Conservation (phyloP, 106 monocot genomes). For the Apostasia ramifera region DNA sequence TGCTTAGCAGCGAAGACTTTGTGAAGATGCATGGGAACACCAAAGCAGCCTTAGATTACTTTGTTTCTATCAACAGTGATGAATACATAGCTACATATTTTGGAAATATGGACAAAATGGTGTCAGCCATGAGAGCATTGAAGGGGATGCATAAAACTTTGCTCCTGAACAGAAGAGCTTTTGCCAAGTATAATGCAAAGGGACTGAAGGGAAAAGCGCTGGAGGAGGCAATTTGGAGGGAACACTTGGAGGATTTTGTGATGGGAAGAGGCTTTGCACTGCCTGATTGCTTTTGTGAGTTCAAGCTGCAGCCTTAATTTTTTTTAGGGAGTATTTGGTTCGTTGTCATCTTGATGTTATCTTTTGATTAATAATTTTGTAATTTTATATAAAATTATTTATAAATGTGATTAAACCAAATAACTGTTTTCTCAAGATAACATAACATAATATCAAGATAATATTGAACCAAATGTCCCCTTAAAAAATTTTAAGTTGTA, state of each 20-base stretch:
- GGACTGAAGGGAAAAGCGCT: conserved; percentile 51
- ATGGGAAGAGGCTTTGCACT: conserved; percentile 69
- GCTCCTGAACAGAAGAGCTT: conserved; percentile 70
- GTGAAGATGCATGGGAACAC: conserved; percentile 75
- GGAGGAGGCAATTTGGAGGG: conserved; percentile 55
- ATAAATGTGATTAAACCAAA: too few relatives aligned
- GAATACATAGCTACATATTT: conserved; percentile 83
- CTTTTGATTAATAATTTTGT: too few relatives aligned
- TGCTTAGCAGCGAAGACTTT: conserved; percentile 48
- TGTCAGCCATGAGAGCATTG: conserved; percentile 67
- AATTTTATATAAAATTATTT: too few relatives aligned
- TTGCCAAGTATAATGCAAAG: conserved; percentile 29
- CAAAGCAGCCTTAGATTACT: conserved; percentile 88
- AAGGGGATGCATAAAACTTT: conserved; percentile 57
- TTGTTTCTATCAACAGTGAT: conserved; percentile 75
- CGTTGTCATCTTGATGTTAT: too few relatives aligned
- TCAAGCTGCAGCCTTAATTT: conserved; percentile 22
- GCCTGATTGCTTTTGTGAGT: conserved; percentile 91
- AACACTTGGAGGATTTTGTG: conserved; percentile 65
- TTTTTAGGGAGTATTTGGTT: too few relatives aligned
- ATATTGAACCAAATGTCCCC: too few relatives aligned
- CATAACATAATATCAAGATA: too few relatives aligned
- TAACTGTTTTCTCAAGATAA: too few relatives aligned
- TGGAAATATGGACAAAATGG: conserved; percentile 99
- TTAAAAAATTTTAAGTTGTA: too few relatives aligned